A percentile compares a stretch with the other conserved stretches of the same genome.
phyloP scores from a whole-genome alignment of 768 basidiomycete genomes.

The Dioszegia crocea region DNA sequence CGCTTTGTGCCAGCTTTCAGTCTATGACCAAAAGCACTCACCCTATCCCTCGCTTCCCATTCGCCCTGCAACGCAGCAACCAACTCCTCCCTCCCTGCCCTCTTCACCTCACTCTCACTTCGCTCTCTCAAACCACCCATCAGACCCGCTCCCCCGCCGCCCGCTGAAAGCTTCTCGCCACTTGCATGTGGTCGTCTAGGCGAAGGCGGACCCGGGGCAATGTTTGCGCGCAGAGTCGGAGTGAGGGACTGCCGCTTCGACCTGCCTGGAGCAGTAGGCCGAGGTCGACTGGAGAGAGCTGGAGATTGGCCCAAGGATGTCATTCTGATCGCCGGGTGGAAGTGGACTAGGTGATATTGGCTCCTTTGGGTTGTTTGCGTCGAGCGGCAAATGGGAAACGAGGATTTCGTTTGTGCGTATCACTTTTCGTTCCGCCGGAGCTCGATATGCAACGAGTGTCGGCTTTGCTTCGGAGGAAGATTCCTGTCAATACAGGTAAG shows the following conservation, averaged over 20 bases:
- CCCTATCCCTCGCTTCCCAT: conserved; percentile 25
- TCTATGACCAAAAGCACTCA: conserved; percentile 10
- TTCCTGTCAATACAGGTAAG: no score
- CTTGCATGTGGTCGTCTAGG: background rate
- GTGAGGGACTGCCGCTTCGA: conserved; percentile 19
- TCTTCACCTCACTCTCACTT: conserved; percentile 23
- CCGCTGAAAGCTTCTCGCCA: background rate
- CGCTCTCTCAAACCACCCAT: conserved; percentile 34
- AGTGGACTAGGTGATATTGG: background rate
- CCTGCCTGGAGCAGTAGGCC: conserved; percentile 22
- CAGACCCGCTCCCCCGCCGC: background rate
- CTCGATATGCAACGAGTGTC: no score
- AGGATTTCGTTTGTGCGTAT: no score
- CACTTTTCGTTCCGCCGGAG: no score
- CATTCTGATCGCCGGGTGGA: no score
- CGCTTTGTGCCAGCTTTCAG: no score
- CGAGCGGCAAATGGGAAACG: no score
- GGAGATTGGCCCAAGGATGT: background rate
- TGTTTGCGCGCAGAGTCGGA: conserved; percentile 10
- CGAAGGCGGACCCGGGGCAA: conserved; percentile 8
- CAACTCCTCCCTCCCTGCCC: conserved; percentile 24
- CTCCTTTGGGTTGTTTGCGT: background rate
- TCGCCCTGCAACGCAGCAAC: conserved; percentile 23
- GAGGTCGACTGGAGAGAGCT: conserved; percentile 1
- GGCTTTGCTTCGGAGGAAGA: no score